Base-by-base conservation (phyloP, 1,284 basidiomycete genomes). In the Trametes hirsuta region DNA sequence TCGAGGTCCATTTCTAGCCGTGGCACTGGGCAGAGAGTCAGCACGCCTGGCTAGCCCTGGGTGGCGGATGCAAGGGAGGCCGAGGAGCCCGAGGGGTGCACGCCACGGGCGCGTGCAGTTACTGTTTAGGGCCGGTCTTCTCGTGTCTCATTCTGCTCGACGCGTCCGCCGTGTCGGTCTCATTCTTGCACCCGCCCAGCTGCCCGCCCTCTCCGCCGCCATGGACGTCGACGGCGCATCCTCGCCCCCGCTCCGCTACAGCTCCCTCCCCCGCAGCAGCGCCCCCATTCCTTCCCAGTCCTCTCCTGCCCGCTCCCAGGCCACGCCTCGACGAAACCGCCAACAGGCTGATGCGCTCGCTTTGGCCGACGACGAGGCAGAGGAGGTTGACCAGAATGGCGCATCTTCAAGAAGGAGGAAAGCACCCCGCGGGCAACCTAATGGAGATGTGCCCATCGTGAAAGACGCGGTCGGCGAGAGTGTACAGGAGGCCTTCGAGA, bases 391-490 rank as follows among this genome's bases (percentile, higher is more conserved):
- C n/a, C 77, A 80, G 25, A 78, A 77, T 8, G 75, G 76, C 30
- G 71, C 61, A 8, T 55, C 51, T 1, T 48, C 63, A 1, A 47
- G 66, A 10, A 62, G 64, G 42, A 59, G 65, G 41, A 46, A 62
- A 6, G 44, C 67, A 73, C 36, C 80, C 2, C 79, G 80, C 58
- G 79, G 79, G 24, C 84, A 84, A 66, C 75, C 76, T 12, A 81
- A 81, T 55, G 83, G 79, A 5, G 86, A 94, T 66, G 84, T 96
- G 1, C 92, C 94, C 1, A 78, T 93, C 50, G 95, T 98, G 1
- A 90, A 89, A 66, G 97, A 98, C 75, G 86, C 90, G 41, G 94
- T 97, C 12, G 95, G 95, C 53, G 95, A 98, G 76, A 93, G 91
- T 68, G 92, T 98, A 3, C 87, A 90, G 61, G 93, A 95, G 71